phyloP scores from a whole-genome alignment of 768 basidiomycete species.

The Boletus edulis region DNA sequence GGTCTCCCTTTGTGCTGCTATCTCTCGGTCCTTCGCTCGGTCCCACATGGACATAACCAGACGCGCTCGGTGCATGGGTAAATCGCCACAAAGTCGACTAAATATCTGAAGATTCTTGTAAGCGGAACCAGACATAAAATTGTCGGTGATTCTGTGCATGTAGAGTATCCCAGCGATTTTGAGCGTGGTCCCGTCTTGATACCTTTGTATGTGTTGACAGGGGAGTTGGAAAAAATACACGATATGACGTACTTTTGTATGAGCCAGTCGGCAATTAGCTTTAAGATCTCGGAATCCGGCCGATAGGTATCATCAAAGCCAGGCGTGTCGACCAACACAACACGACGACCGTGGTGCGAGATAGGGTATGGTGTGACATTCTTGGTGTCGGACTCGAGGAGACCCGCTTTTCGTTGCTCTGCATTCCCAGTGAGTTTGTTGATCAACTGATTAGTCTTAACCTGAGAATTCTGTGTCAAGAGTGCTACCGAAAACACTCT shows the following conservation, averaged over 20 bases:
- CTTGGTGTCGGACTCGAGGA: slow-evolving; percentile 15
- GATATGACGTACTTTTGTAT: slow-evolving; percentile 11
- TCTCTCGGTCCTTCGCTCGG: not conserved
- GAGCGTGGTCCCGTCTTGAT: not conserved
- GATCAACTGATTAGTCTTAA: slow-evolving; percentile 8
- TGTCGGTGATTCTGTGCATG: slow-evolving; percentile 35
- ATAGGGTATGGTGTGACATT: slow-evolving; percentile 4
- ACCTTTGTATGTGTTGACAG: not conserved
- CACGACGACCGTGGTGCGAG: not conserved
- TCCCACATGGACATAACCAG: slow-evolving; percentile 41
- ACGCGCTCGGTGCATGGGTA: slow-evolving; percentile 28
- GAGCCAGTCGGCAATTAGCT: slow-evolving; percentile 17
- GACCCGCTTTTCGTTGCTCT: not conserved
- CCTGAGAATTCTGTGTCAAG: not conserved
- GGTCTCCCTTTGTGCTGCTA: slow-evolving; percentile 15
- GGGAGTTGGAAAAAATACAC: not conserved
- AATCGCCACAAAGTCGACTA: slow-evolving; percentile 34
- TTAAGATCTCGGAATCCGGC: slow-evolving; percentile 9
- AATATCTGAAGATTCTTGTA: slow-evolving; percentile 34
- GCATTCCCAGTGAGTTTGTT: slow-evolving; percentile 2
- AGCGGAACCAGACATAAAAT: slow-evolving; percentile 31
- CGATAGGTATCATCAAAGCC: slow-evolving; percentile 23
- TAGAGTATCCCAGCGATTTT: slow-evolving; percentile 33
- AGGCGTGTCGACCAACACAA: slow-evolving; percentile 23
- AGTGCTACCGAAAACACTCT: not conserved